phyloP scores from a whole-genome alignment of 164 flowering plant species.

The Magnolia officinalis region DNA sequence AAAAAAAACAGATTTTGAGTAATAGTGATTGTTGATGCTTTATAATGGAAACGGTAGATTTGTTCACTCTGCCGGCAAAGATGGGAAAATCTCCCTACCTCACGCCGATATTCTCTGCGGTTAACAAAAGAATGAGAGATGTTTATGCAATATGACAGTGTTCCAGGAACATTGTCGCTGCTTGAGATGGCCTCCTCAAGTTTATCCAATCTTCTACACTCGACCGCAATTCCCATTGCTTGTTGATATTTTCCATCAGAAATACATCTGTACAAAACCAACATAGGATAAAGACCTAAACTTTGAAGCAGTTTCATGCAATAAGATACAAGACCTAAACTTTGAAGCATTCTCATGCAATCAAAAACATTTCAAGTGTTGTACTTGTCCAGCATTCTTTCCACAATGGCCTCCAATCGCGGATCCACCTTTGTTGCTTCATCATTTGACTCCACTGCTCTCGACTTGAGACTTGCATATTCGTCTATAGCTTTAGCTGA shows the following conservation, averaged over 20 bases:
- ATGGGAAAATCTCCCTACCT: slow-evolving; percentile 43
- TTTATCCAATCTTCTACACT: slow-evolving; percentile 93
- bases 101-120: slow-evolving; percentile 80
- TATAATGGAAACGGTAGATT: background rate
- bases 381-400: slow-evolving; percentile 94
- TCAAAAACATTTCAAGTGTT: slow-evolving; percentile 11
- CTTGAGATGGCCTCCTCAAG: slow-evolving; percentile 87
- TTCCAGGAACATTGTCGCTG: slow-evolving; percentile 84
- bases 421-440: slow-evolving; percentile 65
- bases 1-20: too few relatives aligned
- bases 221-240: slow-evolving; percentile 97
- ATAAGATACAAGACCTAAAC: background rate
- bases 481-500: slow-evolving; percentile 98
- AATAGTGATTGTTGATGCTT: background rate
- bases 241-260: slow-evolving; percentile 88
- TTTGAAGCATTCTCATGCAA: background rate
- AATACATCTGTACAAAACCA: slow-evolving; percentile 64
- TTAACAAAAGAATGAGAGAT: slow-evolving; percentile 82
- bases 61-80: background rate
- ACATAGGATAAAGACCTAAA: background rate
- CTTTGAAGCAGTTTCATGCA: background rate
- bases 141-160: slow-evolving; percentile 73
- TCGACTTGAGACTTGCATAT: slow-evolving; percentile 73
- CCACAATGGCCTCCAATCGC: slow-evolving; percentile 92
- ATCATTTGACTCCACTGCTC: slow-evolving; percentile 66